Evolutionary conservation across 495 filamentous ascomycete genomes (phyloP).

Genomic region (Aspergillus coremiiformis): DNA sequence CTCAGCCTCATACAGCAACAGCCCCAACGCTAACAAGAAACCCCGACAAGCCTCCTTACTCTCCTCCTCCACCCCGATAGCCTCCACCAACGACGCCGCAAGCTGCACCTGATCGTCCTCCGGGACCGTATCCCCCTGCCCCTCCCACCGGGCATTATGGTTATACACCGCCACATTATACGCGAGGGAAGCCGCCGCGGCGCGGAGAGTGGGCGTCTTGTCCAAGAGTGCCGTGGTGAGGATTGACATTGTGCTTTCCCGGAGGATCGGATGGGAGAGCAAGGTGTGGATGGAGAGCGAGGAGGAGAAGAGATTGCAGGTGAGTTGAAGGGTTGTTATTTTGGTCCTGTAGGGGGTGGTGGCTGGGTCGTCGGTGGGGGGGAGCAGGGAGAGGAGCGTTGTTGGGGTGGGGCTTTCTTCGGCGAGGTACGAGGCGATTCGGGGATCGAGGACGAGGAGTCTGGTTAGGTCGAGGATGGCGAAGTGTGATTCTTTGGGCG

Average conservation of each 20-base stretch:
- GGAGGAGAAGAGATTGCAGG: conserved; percentile 54
- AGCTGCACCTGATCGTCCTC: conserved; percentile 72
- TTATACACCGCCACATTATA: conserved; percentile 74
- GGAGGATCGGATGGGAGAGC: conserved; percentile 15
- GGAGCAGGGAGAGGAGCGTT: conserved; percentile 59
- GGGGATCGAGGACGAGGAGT: conserved; percentile 65
- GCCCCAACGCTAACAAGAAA: conserved; percentile 63
- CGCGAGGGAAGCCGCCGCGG: conserved; percentile 72
- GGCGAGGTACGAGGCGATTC: conserved; percentile 86
- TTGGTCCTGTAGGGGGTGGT: conserved; percentile 69
- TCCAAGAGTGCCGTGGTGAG: conserved; percentile 50
- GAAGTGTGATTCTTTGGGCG: conserved; percentile 51
- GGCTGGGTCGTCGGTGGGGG: conserved; percentile 43
- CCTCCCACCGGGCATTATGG: conserved; percentile 52
- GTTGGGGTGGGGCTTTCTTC: conserved; percentile 62
- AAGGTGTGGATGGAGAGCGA: conserved; percentile 1
- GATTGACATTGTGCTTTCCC: conserved; percentile 33
- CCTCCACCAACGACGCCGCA: conserved; percentile 68
- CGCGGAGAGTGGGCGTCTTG: conserved; percentile 48
- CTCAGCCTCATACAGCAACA: conserved; percentile 62
- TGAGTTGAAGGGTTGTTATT: conserved; percentile 68
- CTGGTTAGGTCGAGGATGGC: conserved; percentile 77
- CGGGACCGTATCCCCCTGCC: conserved; percentile 50
- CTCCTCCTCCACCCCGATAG: conserved; percentile 56
- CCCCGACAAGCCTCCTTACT: conserved; percentile 66